These are phyloP conservation scores for Pseudogymnoascus destructans DNA, from an alignment of 2,329 filamentous ascomycete species.

Conservation along the genomic window DNA sequence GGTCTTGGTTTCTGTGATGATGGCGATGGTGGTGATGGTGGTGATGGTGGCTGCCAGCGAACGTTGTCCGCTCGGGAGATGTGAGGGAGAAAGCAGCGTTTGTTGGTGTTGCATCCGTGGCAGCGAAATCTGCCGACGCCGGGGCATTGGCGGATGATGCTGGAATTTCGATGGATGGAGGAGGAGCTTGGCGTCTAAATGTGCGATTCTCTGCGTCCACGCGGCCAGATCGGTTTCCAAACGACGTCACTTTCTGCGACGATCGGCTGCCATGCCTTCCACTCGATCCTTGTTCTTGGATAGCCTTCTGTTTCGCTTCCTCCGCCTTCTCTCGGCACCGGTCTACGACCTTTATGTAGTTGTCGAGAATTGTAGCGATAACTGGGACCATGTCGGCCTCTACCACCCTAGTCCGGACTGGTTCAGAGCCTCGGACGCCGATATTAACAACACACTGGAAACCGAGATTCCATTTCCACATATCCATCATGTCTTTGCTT, in stretches of 20 bases:
- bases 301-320: slow-evolving; percentile 56
- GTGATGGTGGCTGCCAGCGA: slow-evolving; percentile 38
- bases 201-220: slow-evolving; percentile 46
- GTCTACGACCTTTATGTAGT: slow-evolving; percentile 94
- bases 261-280: slow-evolving; percentile 18
- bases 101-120: slow-evolving; percentile 48
- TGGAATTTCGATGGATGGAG: slow-evolving; percentile 71
- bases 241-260: slow-evolving; percentile 28
- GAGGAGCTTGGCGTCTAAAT: slow-evolving; percentile 66
- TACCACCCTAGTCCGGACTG: slow-evolving; percentile 84
- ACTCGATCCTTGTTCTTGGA: slow-evolving; percentile 28
- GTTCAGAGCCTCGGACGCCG: slow-evolving; percentile 87
- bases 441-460: slow-evolving; percentile 99
- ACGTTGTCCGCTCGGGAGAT: slow-evolving; percentile 57
- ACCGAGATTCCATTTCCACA: slow-evolving; percentile 99
- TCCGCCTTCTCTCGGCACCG: slow-evolving; percentile 80
- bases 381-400: slow-evolving; percentile 99
- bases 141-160: slow-evolving; percentile 36
- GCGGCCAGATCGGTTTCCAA: slow-evolving; percentile 39
- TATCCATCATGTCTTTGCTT: slow-evolving; percentile 98
- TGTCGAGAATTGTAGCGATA: slow-evolving; percentile 94
- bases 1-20: slow-evolving; percentile 39
- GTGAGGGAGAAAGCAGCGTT: slow-evolving; percentile 49
- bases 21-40: slow-evolving; percentile 41
- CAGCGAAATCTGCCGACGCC: slow-evolving; percentile 33